A percentile compares a stretch with the other conserved stretches of the same genome.
phyloP scores from a whole-genome alignment of 495 filamentous ascomycete genomes.

The Neurospora africana region DNA sequence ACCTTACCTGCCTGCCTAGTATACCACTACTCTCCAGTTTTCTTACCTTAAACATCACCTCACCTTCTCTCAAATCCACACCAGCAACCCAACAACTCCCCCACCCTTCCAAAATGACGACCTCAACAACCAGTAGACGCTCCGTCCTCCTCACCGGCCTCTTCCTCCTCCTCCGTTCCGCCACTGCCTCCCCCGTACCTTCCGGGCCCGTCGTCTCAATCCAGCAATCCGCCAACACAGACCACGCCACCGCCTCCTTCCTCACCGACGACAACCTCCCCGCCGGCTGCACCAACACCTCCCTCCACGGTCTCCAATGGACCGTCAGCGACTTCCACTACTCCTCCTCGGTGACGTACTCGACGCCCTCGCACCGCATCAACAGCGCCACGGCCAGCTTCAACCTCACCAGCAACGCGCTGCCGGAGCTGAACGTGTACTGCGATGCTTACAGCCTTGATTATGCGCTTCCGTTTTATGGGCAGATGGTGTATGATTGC shows the following conservation, averaged over 20 bases:
- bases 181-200: background rate
- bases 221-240: background rate
- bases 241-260: background rate
- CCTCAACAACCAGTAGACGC: background rate
- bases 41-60: background rate
- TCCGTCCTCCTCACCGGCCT: background rate
- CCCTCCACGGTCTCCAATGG: slow-evolving; percentile 2
- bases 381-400: slow-evolving; percentile 6
- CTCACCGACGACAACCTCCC: background rate
- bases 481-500: background rate
- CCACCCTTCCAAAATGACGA: background rate
- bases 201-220: background rate
- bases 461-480: background rate
- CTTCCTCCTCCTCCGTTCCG: background rate
- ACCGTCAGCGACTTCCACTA: slow-evolving; percentile 5
- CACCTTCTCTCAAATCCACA: background rate
- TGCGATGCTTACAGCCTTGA: background rate
- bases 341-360: slow-evolving; percentile 4
- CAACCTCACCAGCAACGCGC: slow-evolving; percentile 11
- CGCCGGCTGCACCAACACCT: slow-evolving; percentile 1
- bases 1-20: background rate
- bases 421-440: background rate
- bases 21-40: background rate
- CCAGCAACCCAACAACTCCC: background rate
- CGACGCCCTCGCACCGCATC: slow-evolving; percentile 5